These are phyloP conservation scores for Pythium rishiriense DNA, from an alignment of 352 stramenopile species.

Conservation along the genomic window DNA sequence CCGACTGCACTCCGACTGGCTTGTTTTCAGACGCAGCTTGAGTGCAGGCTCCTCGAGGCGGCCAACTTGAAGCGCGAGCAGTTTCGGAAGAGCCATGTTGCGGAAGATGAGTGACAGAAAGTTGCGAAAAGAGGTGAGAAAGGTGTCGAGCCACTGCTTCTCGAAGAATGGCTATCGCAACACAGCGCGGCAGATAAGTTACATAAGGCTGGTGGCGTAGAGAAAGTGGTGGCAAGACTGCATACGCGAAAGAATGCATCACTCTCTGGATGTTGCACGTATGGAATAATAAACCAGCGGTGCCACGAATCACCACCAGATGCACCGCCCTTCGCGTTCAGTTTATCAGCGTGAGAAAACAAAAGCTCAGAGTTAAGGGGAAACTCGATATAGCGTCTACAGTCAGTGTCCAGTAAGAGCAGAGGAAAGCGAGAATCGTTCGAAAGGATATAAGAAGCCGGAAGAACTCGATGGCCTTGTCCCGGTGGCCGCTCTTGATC, in stretches of 20 bases:
- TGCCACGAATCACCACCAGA: slow-evolving; percentile 52
- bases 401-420: not conserved
- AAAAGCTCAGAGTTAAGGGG: slow-evolving; percentile 28
- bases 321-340: slow-evolving; percentile 46
- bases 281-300: slow-evolving; percentile 84
- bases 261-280: slow-evolving; percentile 67
- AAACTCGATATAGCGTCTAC: not conserved
- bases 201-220: no score
- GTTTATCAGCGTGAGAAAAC: slow-evolving; percentile 47
- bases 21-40: slow-evolving; percentile 66
- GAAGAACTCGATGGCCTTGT: slow-evolving; percentile 80
- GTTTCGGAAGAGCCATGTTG: slow-evolving; percentile 70
- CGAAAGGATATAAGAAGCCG: slow-evolving; percentile 52
- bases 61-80: slow-evolving; percentile 73
- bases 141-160: slow-evolving; percentile 68
- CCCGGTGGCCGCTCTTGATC: slow-evolving; percentile 62
- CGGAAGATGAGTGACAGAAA: slow-evolving; percentile 79
- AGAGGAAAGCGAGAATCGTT: not conserved
- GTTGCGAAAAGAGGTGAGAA: slow-evolving; percentile 77
- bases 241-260: slow-evolving; percentile 70
- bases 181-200: no score
- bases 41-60: slow-evolving; percentile 68
- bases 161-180: slow-evolving; percentile 58
- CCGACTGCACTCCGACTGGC: slow-evolving; percentile 69
- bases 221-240: no score